Evolutionary conservation across 2,329 filamentous ascomycete genomes (phyloP), one percentile per base, ranked within the genome.

Genomic region (Rutstroemia sp.): DNA sequence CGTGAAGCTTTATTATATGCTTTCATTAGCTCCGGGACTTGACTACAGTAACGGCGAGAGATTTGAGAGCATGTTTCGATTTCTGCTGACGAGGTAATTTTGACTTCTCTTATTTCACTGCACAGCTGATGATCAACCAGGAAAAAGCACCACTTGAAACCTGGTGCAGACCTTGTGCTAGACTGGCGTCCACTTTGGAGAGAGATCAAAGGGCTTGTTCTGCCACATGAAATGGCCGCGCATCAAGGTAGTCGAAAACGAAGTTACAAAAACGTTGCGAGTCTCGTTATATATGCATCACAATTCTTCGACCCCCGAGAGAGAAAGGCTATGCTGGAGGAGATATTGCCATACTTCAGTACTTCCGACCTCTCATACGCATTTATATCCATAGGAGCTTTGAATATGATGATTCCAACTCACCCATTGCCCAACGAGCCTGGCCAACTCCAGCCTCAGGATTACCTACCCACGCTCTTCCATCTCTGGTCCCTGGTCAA

Each of bases 11-110:
- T 99, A 96, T 75, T 99, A 96, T 73, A 91, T 96, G 73, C 86
- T 99, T 58, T 81, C 90, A 5, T 79, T 99, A 59, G 89, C 94
- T 27, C 94, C 92, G 0, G 94, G 95, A 3, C 78, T 99, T 56
- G 92, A 97, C 68, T 81, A 82, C 51, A 80, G 79, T 58, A 84
- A 92, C 8, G 82, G 90, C 4, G 95, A 99, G 73, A 83, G 92
- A 58, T 99, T 99, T 70, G 82, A 92, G 47, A 94, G 89, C 76
- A 97, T 97, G 92, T 92, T 97, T 68, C 88, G 96, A n/a, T 48
- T 52, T 72, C 85, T 89, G 10, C 75, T 99, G 64, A 95, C 92
- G n/a, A 95, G 94, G 91, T 94, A 75, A 72, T 85, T 75, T 6
- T 3, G 5, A 16, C 9, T n/a, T 5, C 39, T 38, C 21, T 40